Base-by-base conservation (phyloP, 2,329 filamentous ascomycete species). In the Clarireedia hainanense region DNA sequence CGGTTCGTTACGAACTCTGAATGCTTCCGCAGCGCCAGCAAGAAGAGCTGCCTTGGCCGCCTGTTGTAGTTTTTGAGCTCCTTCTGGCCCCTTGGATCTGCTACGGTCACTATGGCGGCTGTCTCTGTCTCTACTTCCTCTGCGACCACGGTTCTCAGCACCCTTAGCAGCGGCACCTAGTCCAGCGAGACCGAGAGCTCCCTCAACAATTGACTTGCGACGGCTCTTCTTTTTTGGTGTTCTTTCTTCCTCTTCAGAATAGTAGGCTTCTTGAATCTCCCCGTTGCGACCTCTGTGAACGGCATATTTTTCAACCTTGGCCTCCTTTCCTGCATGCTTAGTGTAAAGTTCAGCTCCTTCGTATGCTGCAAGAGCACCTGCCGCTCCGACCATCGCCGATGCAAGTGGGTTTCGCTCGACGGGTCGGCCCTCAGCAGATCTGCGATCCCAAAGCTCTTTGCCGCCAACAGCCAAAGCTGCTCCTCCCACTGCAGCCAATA, bases 1-100 rank as follows among this genome's bases (percentile, higher is more conserved):
- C 2, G 90, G 88, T 60, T 94, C 88, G 66, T 92, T 95, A 69
- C 91, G 85, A 56, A 91, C 85, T 59, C 89, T 86, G 78, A 95
- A 95, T 43, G 92, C 92, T 72, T 96, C 91, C 54, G 91, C 88
- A 42, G 91, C 92, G 65, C 91, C 92, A 30, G 92, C 91, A 47
- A 95, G 81, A 40, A 96, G 77, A 20, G 91, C 94, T 36, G 92
- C 91, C 76, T 94, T 92, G 69, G 91, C 89, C 36, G 91, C 91
- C 72, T 96, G 90, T 63, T 91, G 84, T 47, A 89, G 81, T 64
- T 88, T 88, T 64, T 75, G 78, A 37, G 75, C 72, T 71, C 70
- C 76, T 68, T 71, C 73, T 42, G 76, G 77, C 56, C 75, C 77
- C 59, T 75, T 76, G 56, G 78, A 74, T 45, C 78, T 76, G 55